These are phyloP conservation scores for Plasmodium cynomolgi DNA, from an alignment of 169 alveolate genomes.

Conservation along the genomic window DNA sequence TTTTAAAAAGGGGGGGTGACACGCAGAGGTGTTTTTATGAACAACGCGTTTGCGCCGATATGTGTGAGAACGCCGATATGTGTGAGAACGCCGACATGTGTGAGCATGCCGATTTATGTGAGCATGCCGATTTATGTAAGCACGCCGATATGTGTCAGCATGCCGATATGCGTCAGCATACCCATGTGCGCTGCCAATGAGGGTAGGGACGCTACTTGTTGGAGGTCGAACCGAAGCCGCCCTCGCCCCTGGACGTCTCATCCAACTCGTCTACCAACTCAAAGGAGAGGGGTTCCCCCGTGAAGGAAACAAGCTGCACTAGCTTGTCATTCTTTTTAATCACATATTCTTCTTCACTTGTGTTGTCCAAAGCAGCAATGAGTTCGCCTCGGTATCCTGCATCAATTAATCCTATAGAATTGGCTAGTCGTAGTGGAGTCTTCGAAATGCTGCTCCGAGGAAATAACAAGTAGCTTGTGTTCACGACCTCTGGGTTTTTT, in stretches of 20 bases:
- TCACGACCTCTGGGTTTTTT: conserved; percentile 11
- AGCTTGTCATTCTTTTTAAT: conserved; percentile 89
- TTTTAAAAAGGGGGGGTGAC: neutral
- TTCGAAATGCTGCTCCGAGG: conserved; percentile 92
- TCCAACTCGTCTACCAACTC: conserved; percentile 89
- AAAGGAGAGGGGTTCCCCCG: conserved; percentile 88
- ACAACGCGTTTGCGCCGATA: neutral
- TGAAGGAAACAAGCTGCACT: conserved; percentile 90
- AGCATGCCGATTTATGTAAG: neutral
- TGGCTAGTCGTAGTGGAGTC: conserved; percentile 92
- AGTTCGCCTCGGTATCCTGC: conserved; percentile 94
- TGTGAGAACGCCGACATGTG: too few species aligned
- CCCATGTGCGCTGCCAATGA: neutral
- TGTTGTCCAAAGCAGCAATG: conserved; percentile 91
- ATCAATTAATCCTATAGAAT: conserved; percentile 92
- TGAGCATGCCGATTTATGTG: neutral
- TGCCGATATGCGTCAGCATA: neutral
- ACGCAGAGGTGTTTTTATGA: neutral
- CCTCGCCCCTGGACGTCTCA: conserved; percentile 90
- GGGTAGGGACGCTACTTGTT: neutral
- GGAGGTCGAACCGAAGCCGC: conserved; percentile 92
- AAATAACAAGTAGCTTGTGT: conserved; percentile 86
- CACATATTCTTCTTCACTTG: conserved; percentile 86
- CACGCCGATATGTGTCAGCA: too few species aligned
- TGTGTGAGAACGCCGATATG: too few species aligned